Evolutionary conservation across 306 rosid genomes (phyloP), one percentile per base, ranked within the genome.

Genomic region (Quercus berberidifolia): DNA sequence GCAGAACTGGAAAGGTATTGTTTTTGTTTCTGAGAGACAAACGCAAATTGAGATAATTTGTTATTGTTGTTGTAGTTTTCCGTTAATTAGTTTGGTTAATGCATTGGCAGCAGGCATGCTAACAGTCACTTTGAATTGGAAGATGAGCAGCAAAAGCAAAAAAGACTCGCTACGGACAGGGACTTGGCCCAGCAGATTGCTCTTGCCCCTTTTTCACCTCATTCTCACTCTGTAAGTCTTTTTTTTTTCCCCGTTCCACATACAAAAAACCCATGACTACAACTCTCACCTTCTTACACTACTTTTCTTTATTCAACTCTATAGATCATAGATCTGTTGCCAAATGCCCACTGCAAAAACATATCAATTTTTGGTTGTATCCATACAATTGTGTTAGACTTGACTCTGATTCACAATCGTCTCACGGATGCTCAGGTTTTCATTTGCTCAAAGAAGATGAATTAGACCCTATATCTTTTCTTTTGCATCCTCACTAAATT

Each of bases 81-180:
- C 46, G 46, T 38, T 46, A 17, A 30, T 77, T 60, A 14, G 55
- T 25, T 69, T 19, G 46, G 13, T 4, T 15, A 9, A 60, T 59
- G 33, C 76, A 80, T 57, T 23, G 73, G 76, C 89, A 89, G 97
- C 90, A 89, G 97, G 85, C 97, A 88, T 75, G 88, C 89, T 75
- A 92, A 89, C 62, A 41, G 72, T 76, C 97, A 92, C 82, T 89
- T 91, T 60, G 85, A 80, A 74, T 82, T 63, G 35, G 85, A 86
- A 13, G 83, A 82, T 28, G 43, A 46, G 23, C 58, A 79, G 20
- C 4, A 43, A 62, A 30, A 62, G 15, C 83, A 84, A 28, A 75
- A 73, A 46, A 78, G 56, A 75, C 76, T 88, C 41, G 85, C 80
- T 6, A 56, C 8, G 69, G 89, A 88, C 69, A 62, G 75, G 63